Conservation (phyloP, 495 filamentous ascomycete genomes). For the Aspergillus indologenus region DNA sequence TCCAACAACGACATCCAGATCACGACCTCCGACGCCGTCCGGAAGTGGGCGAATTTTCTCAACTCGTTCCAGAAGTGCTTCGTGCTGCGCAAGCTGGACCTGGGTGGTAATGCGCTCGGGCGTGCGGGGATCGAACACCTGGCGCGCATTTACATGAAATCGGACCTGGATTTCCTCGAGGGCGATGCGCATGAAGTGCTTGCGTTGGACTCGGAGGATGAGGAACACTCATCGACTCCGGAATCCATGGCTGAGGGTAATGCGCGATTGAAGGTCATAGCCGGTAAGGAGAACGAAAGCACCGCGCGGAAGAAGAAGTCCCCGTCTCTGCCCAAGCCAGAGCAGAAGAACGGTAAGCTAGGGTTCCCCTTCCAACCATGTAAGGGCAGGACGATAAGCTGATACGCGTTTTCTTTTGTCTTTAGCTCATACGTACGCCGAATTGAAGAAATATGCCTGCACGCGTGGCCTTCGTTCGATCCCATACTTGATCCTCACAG, state of each 20-base stretch:
- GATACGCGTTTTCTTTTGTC: neutral
- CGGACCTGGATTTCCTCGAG: conserved; percentile 33
- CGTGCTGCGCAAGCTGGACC: conserved; percentile 42
- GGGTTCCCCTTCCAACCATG: neutral
- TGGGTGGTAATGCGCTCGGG: conserved; percentile 43
- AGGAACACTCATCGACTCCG: neutral
- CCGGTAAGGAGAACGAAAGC: conserved; percentile 18
- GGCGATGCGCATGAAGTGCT: conserved; percentile 19
- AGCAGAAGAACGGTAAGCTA: conserved; percentile 15
- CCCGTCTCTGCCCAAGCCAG: conserved; percentile 22
- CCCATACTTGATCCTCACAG: conserved; percentile 40
- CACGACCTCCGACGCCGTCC: conserved; percentile 27
- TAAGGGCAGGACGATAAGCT: neutral
- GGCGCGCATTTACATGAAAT: conserved; percentile 38
- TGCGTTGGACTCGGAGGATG: conserved; percentile 7
- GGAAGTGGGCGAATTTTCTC: conserved; percentile 45
- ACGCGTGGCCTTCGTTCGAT: conserved; percentile 46
- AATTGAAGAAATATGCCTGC: conserved; percentile 29
- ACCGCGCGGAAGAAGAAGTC: conserved; percentile 15
- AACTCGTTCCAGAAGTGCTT: conserved; percentile 41
- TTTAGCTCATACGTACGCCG: conserved; percentile 4
- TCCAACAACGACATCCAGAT: conserved; percentile 45
- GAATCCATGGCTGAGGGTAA: conserved; percentile 2
- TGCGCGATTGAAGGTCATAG: conserved; percentile 6
- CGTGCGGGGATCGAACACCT: conserved; percentile 42